phyloP scores from a whole-genome alignment of 768 basidiomycete species.

The Strobilomyces confusus region DNA sequence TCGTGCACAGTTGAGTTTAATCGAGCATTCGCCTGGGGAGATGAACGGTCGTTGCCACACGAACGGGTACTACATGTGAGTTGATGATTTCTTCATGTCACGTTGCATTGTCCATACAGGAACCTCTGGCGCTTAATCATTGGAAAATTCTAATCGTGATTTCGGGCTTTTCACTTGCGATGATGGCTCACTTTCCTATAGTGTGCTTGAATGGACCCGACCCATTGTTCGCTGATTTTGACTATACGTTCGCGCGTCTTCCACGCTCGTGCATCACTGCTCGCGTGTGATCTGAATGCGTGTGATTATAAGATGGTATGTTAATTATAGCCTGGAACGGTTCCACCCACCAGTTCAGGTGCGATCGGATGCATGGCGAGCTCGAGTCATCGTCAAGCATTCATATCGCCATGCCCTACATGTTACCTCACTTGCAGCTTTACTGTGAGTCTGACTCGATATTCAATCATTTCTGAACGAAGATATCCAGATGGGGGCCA shows the following conservation, averaged over 20 bases:
- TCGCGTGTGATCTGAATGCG: background rate
- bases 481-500: background rate
- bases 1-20: constrained; percentile 12
- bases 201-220: background rate
- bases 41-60: constrained; percentile 7
- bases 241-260: constrained; percentile 3
- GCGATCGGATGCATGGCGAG: background rate
- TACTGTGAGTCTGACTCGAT: constrained; percentile 1
- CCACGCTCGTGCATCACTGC: constrained; percentile 1
- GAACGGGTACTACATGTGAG: constrained; percentile 2
- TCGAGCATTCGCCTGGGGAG: constrained; percentile 2
- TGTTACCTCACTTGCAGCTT: background rate
- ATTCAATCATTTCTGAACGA: background rate
- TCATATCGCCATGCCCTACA: background rate
- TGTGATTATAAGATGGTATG: constrained; percentile 16
- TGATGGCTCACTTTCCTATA: constrained; percentile 14
- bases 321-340: constrained; percentile 4
- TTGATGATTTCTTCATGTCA: constrained; percentile 1
- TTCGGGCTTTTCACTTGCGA: constrained; percentile 3
- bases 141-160: background rate
- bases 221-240: constrained; percentile 23
- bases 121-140: background rate
- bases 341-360: background rate
- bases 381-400: background rate
- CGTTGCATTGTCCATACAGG: background rate